Base-by-base conservation (phyloP, 306 rosid genomes). In the Canavalia ensiformis region DNA sequence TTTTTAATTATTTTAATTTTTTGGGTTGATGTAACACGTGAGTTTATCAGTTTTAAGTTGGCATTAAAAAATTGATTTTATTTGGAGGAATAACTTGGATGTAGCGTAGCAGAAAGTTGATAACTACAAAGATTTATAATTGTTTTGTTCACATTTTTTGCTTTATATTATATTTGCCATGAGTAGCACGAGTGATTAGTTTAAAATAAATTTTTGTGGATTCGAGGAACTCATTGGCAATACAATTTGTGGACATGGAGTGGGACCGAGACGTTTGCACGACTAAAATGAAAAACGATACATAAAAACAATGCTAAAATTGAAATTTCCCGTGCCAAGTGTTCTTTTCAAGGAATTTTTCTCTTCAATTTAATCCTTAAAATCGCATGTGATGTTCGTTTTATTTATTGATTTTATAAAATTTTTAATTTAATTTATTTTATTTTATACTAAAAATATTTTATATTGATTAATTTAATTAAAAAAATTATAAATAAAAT, bases 161-260 rank as follows among this genome's bases (percentile, higher is more conserved):
- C 1, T 42, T 57, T 6, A 29, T 73, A 74, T 41, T 57, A 74
- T 55, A 57, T 28, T 44, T 59, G 79, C 71, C 71, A 46, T 5
- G 80, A 31, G 80, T 1, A 6, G 25, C 71, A 49, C 59, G 80
- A 57, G 0, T 18, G 58, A 28, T 8, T 13, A 45, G 12, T 75
- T 12, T 58, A 59, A 12, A 46, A 75, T 45, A 31, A 58, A 58
- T 7, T 2, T 72, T 4, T 11, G 57, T 12, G 34, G 70, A 35
- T 45, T 31, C 59, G 58, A 12, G 71, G 60, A 57, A 60, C 49
- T 35, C 76, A 4, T 50, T 28, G 52, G 6, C 37, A 28, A 4
- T 4, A 67, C 6, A 44, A 67, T 46, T 18, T 46, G 51, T 46
- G 12, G 1, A 9, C 8, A 1, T 6, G 6, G 10, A 65, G 2